Conservation (phyloP, 1,284 basidiomycete species). For the Cutaneotrichosporon sp. region DNA sequence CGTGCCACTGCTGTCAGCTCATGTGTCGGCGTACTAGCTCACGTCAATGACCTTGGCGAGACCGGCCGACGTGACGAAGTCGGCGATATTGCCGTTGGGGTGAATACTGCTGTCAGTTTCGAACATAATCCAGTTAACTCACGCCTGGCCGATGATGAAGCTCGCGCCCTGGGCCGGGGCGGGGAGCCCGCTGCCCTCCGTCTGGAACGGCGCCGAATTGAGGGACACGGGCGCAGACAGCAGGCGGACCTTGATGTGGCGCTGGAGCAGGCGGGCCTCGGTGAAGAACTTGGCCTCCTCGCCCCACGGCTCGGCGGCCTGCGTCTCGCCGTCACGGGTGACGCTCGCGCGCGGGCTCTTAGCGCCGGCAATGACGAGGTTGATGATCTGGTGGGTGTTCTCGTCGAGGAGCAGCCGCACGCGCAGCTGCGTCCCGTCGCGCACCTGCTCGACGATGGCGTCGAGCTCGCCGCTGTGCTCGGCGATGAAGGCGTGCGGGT, state of each 20-base stretch:
- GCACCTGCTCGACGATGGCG: conserved; percentile 89
- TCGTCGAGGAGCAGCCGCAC: conserved; percentile 84
- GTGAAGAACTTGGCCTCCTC: conserved; percentile 96
- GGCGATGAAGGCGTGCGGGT: conserved; percentile 82
- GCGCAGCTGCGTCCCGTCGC: conserved; percentile 88
- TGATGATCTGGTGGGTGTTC: conserved; percentile 66
- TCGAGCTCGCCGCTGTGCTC: conserved; percentile 90
- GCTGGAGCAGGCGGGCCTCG: conserved; percentile 88
- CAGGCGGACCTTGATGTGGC: conserved; percentile 80
- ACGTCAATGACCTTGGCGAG: conserved; percentile 86
- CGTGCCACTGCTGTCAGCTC: conserved; percentile 69
- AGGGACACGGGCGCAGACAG: conserved; percentile 79
- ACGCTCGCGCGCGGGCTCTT: conserved; percentile 70
- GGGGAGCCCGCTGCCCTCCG: conserved; percentile 56
- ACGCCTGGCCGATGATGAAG: conserved; percentile 85
- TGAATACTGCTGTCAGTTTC: conserved; percentile 62
- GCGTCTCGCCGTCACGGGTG: conserved; percentile 68
- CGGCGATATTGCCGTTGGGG: conserved; percentile 91
- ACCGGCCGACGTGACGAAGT: conserved; percentile 79
- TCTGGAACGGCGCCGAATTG: conserved; percentile 76
- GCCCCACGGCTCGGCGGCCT: conserved; percentile 69
- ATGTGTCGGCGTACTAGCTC: conserved; percentile 10
- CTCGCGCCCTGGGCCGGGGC: conserved; percentile 62
- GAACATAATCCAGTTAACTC: conserved; percentile 16
- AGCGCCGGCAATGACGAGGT: conserved; percentile 73